Base-by-base conservation (phyloP, 129 eudicot genomes). In the Glebionis coronaria region DNA sequence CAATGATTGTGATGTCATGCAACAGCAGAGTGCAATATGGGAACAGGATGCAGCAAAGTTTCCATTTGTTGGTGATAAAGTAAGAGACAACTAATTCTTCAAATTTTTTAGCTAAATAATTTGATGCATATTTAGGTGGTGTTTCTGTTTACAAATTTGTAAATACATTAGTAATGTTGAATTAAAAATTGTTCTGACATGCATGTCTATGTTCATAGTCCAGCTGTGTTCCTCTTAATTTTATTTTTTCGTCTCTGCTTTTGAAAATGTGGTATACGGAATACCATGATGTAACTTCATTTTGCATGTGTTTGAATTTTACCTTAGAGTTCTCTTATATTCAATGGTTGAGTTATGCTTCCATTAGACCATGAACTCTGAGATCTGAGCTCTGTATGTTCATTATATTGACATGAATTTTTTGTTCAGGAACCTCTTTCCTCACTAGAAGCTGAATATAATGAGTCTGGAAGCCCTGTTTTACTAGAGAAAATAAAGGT, bases 381-480 rank as follows among this genome's bases (percentile, higher is more conserved):
- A 35, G 40, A 23, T 23, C 25, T 23, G 1, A 23, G 35, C 35
- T 29, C 35, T 29, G 35, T 29, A 29, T 29, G 16, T 15, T 40
- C 47, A 35, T 13, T 5, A 15, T 56, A 57, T 38, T 13, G 52
- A 60, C 15, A 51, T 75, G 28, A 7, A 44, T 38, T 50, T 47
- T 47, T 12, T 73, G 28, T 54, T 27, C 87, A 92, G 98, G 98
- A 92, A 78, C 90, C 98, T 76, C 89, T 92, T 49, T 76, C 89
- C 51, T 87, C 95, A 54, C 72, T 92, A 53, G 89, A 91, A 68
- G 84, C 83, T 38, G 98, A 92, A 58, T 92, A 92, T 63, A 73
- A n/a, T n/a, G n/a, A 86, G 76, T 85, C 87, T 53, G 98, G 98
- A 73, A 92, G 88, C 72, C 79, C 95, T 69, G 84, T 92, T 67